Base-by-base conservation (phyloP, 257 asterid genomes). In the Solanum pinnatisectum region DNA sequence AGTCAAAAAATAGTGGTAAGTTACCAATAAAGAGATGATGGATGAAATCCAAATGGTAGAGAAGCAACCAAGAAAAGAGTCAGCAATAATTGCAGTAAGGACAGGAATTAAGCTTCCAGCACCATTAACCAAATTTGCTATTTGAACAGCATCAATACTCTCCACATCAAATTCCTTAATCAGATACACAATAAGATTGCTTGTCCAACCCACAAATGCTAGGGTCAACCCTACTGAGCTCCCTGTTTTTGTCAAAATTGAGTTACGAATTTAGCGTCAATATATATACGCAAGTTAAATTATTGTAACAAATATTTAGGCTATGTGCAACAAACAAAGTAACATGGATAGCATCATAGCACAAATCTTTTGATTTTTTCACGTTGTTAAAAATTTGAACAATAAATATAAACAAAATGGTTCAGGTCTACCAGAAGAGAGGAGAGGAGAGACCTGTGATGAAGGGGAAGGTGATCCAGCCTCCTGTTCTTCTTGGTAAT, bases 1-100 rank as follows among this genome's bases (percentile, higher is more conserved):
- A n/a, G n/a, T n/a, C n/a, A n/a, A n/a, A n/a, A n/a, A n/a, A n/a
- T n/a, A n/a, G 20, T 39, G 60, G 13, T 40, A n/a, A 37, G 10
- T 11, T 91, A 93, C 96, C 94, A 89, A 85, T 5, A 91, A 33
- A 60, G 94, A 88, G 90, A 93, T 74, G 83, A 90, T 78, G 76
- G 94, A 89, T 25, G 94, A 93, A 79, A 90, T 88, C 91, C 92
- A 92, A 86, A 92, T 88, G 91, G 90, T 92, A 6, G 94, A 60
- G 88, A 39, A 92, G 32, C 93, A 93, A 12, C 94, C 94, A 5
- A 93, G 91, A 76, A 90, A 90, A 0, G 96, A 93, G 67, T 93
- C 96, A 4, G 96, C 94, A 37, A 91, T 30, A 72, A 92, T 72
- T 73, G 96, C 96, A 16, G 87, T 94, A 13, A 92, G 3, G 1